Evolutionary conservation across 2,329 filamentous ascomycete species (phyloP).

Genomic region (Neofusicoccum laricinum): DNA sequence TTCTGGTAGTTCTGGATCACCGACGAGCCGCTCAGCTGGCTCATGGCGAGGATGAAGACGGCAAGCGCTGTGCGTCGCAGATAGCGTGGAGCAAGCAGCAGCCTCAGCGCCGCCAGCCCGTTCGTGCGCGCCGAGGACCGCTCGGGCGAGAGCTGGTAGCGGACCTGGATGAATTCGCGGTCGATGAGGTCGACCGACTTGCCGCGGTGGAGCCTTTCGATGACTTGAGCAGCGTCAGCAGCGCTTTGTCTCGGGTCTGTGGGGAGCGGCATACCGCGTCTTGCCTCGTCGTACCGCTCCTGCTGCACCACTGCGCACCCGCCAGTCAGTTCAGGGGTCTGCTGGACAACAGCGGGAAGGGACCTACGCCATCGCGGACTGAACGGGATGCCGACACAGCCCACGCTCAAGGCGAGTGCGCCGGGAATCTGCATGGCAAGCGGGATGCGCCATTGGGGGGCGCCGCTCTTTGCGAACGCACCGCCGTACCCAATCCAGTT

Average conservation of each 20-base stretch:
- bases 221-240: too few species aligned
- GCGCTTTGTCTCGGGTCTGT: too few species aligned
- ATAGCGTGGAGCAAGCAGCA: background rate
- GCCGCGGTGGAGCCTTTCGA: conserved; percentile 40
- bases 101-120: conserved; percentile 23
- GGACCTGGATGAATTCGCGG: conserved; percentile 27
- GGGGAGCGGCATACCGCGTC: conserved; percentile 55
- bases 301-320: conserved; percentile 55
- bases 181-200: conserved; percentile 21
- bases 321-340: too few species aligned
- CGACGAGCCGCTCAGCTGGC: background rate
- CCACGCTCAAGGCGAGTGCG: conserved; percentile 35
- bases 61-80: background rate
- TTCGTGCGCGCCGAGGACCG: conserved; percentile 20
- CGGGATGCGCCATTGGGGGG: conserved; percentile 56
- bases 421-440: conserved; percentile 49
- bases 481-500: background rate
- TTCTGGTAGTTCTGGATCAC: background rate
- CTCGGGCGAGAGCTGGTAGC: conserved; percentile 27
- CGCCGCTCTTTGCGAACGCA: conserved; percentile 67
- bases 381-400: conserved; percentile 70
- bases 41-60: background rate
- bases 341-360: too few species aligned
- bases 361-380: conserved; percentile 66
- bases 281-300: conserved; percentile 59